A percentile compares a stretch with the other conserved stretches of the same genome.
Evolutionary conservation across 805 yeast species (phyloP).

Genomic region (Wickerhamomyces sydowiorum): DNA sequence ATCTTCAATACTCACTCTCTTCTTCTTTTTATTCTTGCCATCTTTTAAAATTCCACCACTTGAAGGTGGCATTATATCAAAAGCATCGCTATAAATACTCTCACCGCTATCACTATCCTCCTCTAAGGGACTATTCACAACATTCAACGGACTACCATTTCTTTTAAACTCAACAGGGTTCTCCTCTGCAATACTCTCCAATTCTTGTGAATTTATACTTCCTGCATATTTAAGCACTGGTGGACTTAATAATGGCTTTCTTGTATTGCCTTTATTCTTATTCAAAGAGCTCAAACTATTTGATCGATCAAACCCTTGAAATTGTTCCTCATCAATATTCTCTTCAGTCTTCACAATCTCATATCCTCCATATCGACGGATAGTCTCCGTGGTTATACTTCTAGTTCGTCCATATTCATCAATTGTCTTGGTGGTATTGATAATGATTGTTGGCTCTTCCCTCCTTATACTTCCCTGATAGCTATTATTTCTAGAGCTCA

Average conservation of each 20-base stretch:
- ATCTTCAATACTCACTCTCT: conserved; percentile 4
- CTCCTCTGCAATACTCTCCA: conserved; percentile 20
- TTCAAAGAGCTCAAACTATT: background rate
- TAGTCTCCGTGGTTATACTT: conserved; percentile 44
- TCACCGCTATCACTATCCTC: conserved; percentile 9
- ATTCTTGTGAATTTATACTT: conserved; percentile 10
- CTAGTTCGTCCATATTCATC: conserved; percentile 43
- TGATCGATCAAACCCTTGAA: background rate
- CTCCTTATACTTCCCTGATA: too few relatives aligned
- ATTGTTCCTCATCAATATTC: conserved; percentile 24
- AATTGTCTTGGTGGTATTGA: conserved; percentile 30
- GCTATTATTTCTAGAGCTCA: too few relatives aligned
- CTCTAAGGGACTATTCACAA: conserved; percentile 2
- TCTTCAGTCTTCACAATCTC: conserved; percentile 42
- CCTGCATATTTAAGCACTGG: conserved; percentile 20
- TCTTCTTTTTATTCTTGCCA: background rate
- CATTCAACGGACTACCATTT: conserved; percentile 1
- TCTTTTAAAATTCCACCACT: background rate
- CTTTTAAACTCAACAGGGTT: background rate
- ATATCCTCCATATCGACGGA: conserved; percentile 38
- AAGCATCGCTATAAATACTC: conserved; percentile 1
- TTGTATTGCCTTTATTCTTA: background rate
- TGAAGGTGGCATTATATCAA: background rate
- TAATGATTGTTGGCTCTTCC: background rate
- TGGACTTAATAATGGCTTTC: conserved; percentile 13